Evolutionary conservation across 2,329 filamentous ascomycete species (phyloP), one percentile per base, ranked within the genome.

Genomic region (Xylaria multiplex): DNA sequence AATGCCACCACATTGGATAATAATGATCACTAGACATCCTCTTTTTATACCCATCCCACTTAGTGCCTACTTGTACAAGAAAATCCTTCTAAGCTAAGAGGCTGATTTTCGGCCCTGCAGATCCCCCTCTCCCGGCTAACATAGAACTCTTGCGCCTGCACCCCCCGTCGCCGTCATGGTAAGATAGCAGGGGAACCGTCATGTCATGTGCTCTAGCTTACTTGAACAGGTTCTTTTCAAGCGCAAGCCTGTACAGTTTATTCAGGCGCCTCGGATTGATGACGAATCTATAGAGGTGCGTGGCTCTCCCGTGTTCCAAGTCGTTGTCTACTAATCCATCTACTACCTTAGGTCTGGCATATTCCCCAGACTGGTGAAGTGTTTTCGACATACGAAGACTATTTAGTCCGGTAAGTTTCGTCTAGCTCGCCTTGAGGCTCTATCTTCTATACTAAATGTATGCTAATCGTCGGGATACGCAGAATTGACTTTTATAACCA

Each of bases 401-500:
- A 97, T 80, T 81, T 97, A 42, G 86, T 87, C 73, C 89, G 94
- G 93, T 95, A 84, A 78, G 90, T 76, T 69, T 50, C 14, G 16
- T 37, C 11, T 27, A 53, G 9, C 35, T 35, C 2, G 4, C 27
- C 45, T 13, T 40, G 5, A 27, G 27, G 24, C 48, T 40, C 35
- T 61, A 40, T 37, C 6, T 35, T 59, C 22, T 6, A 43, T 43
- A 8, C 9, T 56, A 30, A 27, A 6, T 27, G 24, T 32, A 24
- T 65, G 59, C 79, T 82, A 75, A 81, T 77, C 76, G 67, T 59
- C 16, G 8, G 11, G 16, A 46, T 50, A 35, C 32, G 8, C 72
- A 96, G 93, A 65, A 90, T 94, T 86, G 94, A 97, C 78, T 97
- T 97, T 77, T 97, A 97, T 78, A 93, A 91, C 73, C 93, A 96